Base-by-base conservation (phyloP, 2,329 filamentous ascomycete species). In the Monilinia laxa region DNA sequence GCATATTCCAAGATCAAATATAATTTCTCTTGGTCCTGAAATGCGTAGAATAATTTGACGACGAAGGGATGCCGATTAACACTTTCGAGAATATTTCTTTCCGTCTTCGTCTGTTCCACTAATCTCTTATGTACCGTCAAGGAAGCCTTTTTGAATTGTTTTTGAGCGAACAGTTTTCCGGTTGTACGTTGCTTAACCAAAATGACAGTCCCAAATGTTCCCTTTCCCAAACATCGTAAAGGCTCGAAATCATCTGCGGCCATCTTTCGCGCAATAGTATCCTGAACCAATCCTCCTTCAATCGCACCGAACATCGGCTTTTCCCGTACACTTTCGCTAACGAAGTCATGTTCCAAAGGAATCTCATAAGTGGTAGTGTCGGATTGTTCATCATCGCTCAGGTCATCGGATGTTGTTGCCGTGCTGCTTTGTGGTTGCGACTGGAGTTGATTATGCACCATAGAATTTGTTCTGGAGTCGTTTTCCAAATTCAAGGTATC, bases 1-100 rank as follows among this genome's bases (percentile, higher is more conserved):
- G 95, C 95, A 78, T 99, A 99, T 80, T 99, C 94, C 31, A 99
- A 86, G 71, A 99, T 98, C 56, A 99, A 83, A 77, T 99, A 99
- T 45, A 99, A 87, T 80, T 97, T 97, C 81, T 97, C 93, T 72
- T 93, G 92, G 76, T 99, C 95, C 79, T 99, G 95, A 79, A 99
- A 99, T 28, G 95, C 95, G 75, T 99, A 99, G 80, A 91, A 99
- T 23, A 99, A 85, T 80, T 98, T 98, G 71, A 99, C 95, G 58
- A 99, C 93, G 77, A 99, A 99, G 0, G 95, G 94, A 78, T 99
- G 95, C 45, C 93, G 87, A 79, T 96, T 98, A 78, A 99, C 92
- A 68, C 91, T 96, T 81, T 99, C 95, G 62, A 99, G 84, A 65
- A 99, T 97, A 73, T 90, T 89, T 60, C 95, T 90, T 81, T 99